Evolutionary conservation across 805 yeast genomes (phyloP).

Genomic region (Candida parachauliodes): DNA sequence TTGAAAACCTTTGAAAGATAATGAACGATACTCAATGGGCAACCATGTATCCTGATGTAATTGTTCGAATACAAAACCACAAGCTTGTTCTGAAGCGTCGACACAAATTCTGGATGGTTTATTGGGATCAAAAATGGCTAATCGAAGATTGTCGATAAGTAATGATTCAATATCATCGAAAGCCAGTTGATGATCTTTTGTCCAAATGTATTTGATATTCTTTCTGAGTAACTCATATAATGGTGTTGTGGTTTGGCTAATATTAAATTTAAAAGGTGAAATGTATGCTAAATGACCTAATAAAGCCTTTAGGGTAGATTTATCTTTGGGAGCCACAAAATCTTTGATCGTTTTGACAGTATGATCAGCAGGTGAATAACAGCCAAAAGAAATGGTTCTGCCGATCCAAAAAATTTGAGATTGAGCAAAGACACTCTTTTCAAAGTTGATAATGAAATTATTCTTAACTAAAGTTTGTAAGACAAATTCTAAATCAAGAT

Average conservation of each 20-base stretch:
- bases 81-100: neutral
- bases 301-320: neutral
- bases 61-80: constrained; percentile 3
- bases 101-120: neutral
- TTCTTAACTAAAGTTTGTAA: no score
- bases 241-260: neutral
- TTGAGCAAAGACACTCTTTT: no score
- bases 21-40: constrained; percentile 2
- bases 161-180: neutral
- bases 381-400: neutral
- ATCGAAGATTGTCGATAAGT: neutral
- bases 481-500: no score
- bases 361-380: neutral
- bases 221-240: neutral
- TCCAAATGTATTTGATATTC: neutral
- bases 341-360: neutral
- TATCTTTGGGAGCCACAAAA: neutral
- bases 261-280: neutral
- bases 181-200: neutral
- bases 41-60: neutral
- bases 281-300: neutral
- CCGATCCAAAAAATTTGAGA: no score
- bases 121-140: neutral
- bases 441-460: no score
- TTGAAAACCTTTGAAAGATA: neutral